Evolutionary conservation across 306 rosid genomes (phyloP), one percentile per base, ranked within the genome.

Genomic region (Prunus kanzakura): DNA sequence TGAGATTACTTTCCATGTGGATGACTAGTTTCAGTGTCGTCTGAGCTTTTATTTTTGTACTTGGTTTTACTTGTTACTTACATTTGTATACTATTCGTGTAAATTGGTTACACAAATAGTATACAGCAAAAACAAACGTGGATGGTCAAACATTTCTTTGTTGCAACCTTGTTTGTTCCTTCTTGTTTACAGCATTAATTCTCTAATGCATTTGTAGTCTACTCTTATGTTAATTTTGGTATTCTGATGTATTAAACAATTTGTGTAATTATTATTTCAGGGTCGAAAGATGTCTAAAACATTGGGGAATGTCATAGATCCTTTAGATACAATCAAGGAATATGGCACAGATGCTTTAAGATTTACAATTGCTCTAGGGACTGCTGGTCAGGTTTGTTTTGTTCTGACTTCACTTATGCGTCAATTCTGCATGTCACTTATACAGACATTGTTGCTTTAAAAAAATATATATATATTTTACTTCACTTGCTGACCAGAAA

Each of bases 271-370:
- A 72, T 3, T 60, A 19, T 87, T 87, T 75, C 90, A 92, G 97
- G 98, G 98, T 66, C 86, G 92, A 78, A 94, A 94, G 85, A 94
- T 94, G 98, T 94, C 98, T 19, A 94, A 94, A 87, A 86, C 97
- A 32, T 77, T 92, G 75, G 97, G 98, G 56, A 94, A 94, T 83
- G 98, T 94, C 64, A 83, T 92, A 47, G 97, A 94, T 73, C 98
- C 98, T 58, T 80, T 94, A 56, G 96, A 94, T 84, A 90, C 95
- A 7, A 88, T 94, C 84, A 89, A 85, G 77, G 98, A 94, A 63
- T 94, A 82, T 69, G 98, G 98, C 71, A 92, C 98, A 22, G 98
- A 94, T 84, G 98, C 98, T 75, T 88, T 94, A 77, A 90, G 96
- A 67, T 92, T 94, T 82, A 90, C 98, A 64, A 87, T 94, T 83